Evolutionary conservation across 371 early-diverging fungal genomes (phyloP), one percentile per base, ranked within the genome.

Genomic region (Mucor plumbeus): DNA sequence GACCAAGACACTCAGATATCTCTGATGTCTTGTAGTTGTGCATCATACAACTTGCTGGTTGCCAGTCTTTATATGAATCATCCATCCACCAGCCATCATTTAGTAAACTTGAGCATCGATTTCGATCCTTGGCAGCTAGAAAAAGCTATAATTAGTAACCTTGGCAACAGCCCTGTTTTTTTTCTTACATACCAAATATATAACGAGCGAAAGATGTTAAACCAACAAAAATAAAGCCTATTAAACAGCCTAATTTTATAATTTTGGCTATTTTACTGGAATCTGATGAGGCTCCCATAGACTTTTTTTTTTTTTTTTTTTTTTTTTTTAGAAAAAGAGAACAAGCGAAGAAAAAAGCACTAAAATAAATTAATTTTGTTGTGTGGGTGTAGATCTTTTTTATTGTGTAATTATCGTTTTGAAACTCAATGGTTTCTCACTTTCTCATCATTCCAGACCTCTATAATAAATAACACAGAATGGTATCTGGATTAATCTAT

Each of bases 41-140:
- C 62, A 84, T 73, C 83, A 88, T 87, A 63, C 91, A 90, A 0
- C 89, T 85, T 5, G 81, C 68, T 6, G 89, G 87, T 44, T 89
- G 87, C 91, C 91, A 90, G 15, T 76, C 66, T 7, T 75, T 60
- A 59, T 73, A 73, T 9, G 61, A 62, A 19, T 65, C 64, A 35
- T 81, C 81, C 34, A 75, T 66, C 84, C 84, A 88, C 77, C 81
- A 78, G 8, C 84, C 86, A 35, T 85, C 75, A 40, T 81, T 78
- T 7, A 88, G 55, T 53, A 86, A 71, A 26, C 83, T 79, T 13
- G 73, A 43, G 47, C 88, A 88, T 21, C 82, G 63, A 26, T 47
- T 77, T 26, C 67, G 72, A 63, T 88, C 82, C 38, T 72, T 69
- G 4, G 77, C 74, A 31, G 76, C 83, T 86, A 59, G 13, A 10